phyloP scores from a whole-genome alignment of 306 rosid species.

The Alnus glutinosa region DNA sequence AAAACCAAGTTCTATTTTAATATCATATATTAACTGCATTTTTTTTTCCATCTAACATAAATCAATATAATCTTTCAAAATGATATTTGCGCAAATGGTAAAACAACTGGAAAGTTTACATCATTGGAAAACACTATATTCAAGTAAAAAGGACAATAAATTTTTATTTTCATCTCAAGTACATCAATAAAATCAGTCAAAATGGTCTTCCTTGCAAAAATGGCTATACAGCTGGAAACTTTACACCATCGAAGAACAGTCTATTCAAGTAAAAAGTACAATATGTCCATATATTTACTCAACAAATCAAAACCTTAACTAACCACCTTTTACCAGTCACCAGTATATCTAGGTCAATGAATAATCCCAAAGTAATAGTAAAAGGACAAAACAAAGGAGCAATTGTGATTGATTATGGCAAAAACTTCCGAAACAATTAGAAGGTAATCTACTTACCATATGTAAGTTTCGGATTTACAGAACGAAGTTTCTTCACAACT shows the following conservation, averaged over 20 bases:
- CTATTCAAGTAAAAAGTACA: background rate
- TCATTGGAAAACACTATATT: too few relatives aligned
- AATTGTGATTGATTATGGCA: background rate
- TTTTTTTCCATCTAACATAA: background rate
- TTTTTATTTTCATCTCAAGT: background rate
- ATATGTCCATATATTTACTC: background rate
- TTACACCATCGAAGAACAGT: background rate
- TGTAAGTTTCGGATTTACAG: conserved; percentile 50
- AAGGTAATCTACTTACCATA: conserved; percentile 43
- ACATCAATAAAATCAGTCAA: background rate
- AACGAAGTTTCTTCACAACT: conserved; percentile 54
- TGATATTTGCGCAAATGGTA: too few relatives aligned
- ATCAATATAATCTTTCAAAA: background rate
- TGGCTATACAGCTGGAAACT: background rate
- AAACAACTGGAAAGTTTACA: too few relatives aligned
- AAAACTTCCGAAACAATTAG: background rate
- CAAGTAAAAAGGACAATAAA: too few relatives aligned
- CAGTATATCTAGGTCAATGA: background rate
- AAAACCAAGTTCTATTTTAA: background rate
- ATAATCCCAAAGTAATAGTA: background rate
- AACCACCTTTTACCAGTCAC: background rate
- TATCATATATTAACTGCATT: background rate
- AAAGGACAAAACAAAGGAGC: background rate
- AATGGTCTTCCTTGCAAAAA: background rate
- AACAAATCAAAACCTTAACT: background rate